These are phyloP conservation scores for Beauveria australis DNA, from an alignment of 2,329 filamentous ascomycete genomes.

Conservation along the genomic window DNA sequence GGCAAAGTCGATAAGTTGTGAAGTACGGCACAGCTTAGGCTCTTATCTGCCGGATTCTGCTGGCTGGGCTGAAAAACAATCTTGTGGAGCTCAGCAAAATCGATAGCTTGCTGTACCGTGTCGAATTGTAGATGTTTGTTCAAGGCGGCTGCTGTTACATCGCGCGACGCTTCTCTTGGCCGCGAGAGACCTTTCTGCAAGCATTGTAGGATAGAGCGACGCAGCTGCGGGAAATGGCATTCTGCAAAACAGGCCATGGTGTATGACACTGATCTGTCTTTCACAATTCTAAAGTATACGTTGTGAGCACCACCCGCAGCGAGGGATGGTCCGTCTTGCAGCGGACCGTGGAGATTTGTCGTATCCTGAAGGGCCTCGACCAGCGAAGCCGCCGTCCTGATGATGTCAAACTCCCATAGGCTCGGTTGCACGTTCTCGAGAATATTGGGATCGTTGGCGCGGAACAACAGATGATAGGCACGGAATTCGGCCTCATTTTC, in stretches of 20 bases:
- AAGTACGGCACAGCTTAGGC: constrained; percentile 34
- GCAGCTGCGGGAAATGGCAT: constrained; percentile 55
- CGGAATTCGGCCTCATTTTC: constrained; percentile 59
- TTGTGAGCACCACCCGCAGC: constrained; percentile 42
- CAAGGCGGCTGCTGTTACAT: constrained; percentile 48
- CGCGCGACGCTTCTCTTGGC: constrained; percentile 48
- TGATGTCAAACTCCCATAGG: constrained; percentile 45
- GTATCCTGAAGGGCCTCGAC: constrained; percentile 53
- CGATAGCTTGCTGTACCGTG: constrained; percentile 55
- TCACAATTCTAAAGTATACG: constrained; percentile 53
- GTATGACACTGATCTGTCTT: constrained; percentile 50
- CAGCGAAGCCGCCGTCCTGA: constrained; percentile 54
- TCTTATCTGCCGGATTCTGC: constrained; percentile 26
- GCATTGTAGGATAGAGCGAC: constrained; percentile 48
- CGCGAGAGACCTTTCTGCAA: constrained; percentile 48
- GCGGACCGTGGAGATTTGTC: constrained; percentile 47
- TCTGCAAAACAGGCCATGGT: constrained; percentile 64
- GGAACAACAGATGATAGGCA: constrained; percentile 56
- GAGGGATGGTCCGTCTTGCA: constrained; percentile 40
- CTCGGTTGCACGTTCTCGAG: constrained; percentile 42
- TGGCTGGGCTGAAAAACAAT: constrained; percentile 39
- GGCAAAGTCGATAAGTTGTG: constrained; percentile 35
- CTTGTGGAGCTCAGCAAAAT: constrained; percentile 52
- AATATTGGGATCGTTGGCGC: constrained; percentile 50
- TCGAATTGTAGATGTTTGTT: constrained; percentile 59